Evolutionary conservation across 2,329 filamentous ascomycete species (phyloP), one percentile per base, ranked within the genome.

Genomic region (Raffaelea albimanens): DNA sequence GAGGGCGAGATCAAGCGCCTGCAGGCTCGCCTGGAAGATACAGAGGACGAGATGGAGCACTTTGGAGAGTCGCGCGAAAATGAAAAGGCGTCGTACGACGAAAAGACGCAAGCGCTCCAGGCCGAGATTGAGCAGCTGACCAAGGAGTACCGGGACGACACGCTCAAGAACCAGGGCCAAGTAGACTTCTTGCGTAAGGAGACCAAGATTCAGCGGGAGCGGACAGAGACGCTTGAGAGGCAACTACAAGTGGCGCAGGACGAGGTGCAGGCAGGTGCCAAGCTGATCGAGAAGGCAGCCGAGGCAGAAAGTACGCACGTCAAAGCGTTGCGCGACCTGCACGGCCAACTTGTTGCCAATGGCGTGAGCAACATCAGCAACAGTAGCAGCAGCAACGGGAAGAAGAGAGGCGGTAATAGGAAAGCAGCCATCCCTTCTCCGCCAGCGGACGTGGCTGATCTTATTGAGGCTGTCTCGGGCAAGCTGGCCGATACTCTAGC

Each of bases 1-100:
- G 87, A 95, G 56, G 73, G 79, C 16, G 90, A 97, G 61, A 82
- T 93, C 49, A 83, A 82, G 56, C 76, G 78, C 14, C 75, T 90
- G 49, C 90, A 85, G 59, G 73, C 82, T 46, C 85, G 83, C 45
- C 71, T 93, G 1, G 93, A 97, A 60, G 88, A 97, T 56, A 76
- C 85, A 5, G 93, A 98, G 64, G 90, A 96, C 58, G 90, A 95
- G 59, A 78, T 97, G 45, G 90, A 96, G 57, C 78, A 88, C 50
- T 78, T 91, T 47, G 75, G 87, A 39, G 87, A 88, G 57, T 89
- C 85, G 38, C 78, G 87, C 40, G 88, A 96, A 55, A 83, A 94
- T 55, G 86, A 93, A 58, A 86, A 82, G 58, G 79, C 78, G 4
- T 75, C 76, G 2, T 75, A 82, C 40, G 83, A 91, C 52, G 78